Evolutionary conservation across 495 filamentous ascomycete species (phyloP), one percentile per base, ranked within the genome.

Genomic region (Opeltia flavorubescens): DNA sequence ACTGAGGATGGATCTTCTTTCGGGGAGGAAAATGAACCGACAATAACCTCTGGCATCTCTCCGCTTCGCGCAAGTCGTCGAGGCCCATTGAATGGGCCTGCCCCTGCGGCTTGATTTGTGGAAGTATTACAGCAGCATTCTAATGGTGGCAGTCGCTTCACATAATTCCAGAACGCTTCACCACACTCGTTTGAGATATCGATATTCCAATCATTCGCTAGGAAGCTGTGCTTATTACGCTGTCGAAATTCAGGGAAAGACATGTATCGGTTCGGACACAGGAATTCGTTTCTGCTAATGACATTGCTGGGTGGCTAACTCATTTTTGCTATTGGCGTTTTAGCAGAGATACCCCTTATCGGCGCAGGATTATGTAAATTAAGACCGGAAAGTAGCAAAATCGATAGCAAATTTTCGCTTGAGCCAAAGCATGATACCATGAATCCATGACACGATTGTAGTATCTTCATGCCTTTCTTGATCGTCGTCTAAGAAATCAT

Each of bases 1-100:
- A 57, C 57, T 12, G 53, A 58, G 12, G 54, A 56, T 7, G 52
- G 47, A 15, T 58, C 51, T 6, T 58, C 51, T 4, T 55, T 54
- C 15, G 50, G 49, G 11, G 49, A 55, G 27, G 55, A 50, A n/a
- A 53, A 51, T 38, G 46, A 51, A 15, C 44, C 4, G 13, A 48
- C 43, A 25, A 25, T 48, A 5, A 25, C 46, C 3, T 43, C 52
- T 1, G 52, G 40, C 11, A 30, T 54, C 26, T 52, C 55, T n/a
- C 34, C 43, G 9, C 31, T 55, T 12, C 41, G 51, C 25, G 38
- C 46, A 31, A 52, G 41, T 39, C 41, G 38, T 20, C 29, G 52
- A 17, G 46, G 52, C 4, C 52, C 49, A 23, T 57, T 52, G 55
- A 52, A 55, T 15, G 17, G 21, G 39, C 40, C 39, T 27, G 44